Evolutionary conservation across 805 yeast genomes (phyloP).

Genomic region (Candida nanaspora): DNA sequence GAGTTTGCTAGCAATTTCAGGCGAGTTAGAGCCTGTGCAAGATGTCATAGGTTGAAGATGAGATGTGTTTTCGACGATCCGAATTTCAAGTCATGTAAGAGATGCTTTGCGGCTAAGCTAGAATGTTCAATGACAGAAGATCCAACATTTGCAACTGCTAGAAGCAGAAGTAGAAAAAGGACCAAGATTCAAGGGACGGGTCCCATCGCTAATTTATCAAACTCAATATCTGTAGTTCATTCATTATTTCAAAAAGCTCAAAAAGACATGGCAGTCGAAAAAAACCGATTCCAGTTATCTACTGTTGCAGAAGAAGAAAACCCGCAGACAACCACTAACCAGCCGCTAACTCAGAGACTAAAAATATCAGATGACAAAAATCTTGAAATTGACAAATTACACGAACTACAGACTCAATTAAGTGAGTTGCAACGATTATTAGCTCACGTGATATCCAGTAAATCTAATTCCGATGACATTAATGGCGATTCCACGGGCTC

Average conservation of each 20-base stretch:
- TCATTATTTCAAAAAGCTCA: constrained; percentile 17
- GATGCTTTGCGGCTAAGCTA: constrained; percentile 38
- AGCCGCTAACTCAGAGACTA: no score
- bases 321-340: no score
- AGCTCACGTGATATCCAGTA: constrained; percentile 17
- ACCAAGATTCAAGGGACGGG: constrained; percentile 19
- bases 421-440: constrained; percentile 24
- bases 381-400: constrained; percentile 5
- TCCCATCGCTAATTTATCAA: constrained; percentile 20
- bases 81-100: constrained; percentile 31
- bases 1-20: constrained; percentile 40
- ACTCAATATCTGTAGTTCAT: constrained; percentile 18
- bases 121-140: constrained; percentile 44
- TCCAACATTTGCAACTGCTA: constrained; percentile 38
- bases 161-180: constrained; percentile 27
- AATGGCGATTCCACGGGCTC: background rate
- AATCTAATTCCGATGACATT: background rate
- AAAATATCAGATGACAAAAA: constrained; percentile 6
- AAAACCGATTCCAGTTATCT: background rate
- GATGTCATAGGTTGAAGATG: constrained; percentile 48
- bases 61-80: constrained; percentile 46
- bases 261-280: constrained; percentile 7
- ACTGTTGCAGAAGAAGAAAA: constrained; percentile 3
- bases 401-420: constrained; percentile 21
- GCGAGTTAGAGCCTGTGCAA: constrained; percentile 44